These are phyloP conservation scores for Besnoitia besnoiti DNA, from an alignment of 169 alveolate species.

Conservation along the genomic window DNA sequence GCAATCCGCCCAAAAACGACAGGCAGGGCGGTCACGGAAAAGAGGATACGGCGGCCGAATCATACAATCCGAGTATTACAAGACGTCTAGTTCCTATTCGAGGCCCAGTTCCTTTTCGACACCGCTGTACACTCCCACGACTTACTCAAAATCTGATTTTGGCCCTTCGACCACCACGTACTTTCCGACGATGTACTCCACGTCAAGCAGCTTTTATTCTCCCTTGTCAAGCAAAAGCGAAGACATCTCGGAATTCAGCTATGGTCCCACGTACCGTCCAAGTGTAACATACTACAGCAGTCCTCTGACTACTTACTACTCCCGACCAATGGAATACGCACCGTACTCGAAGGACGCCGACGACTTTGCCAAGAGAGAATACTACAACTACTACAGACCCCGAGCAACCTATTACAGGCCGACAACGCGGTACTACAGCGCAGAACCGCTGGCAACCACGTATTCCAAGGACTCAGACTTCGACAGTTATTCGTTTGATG, in stretches of 20 bases:
- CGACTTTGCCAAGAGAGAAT: background rate
- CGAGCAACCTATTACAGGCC: background rate
- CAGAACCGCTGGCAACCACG: background rate
- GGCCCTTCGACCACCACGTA: background rate
- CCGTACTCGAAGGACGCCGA: background rate
- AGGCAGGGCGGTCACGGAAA: constrained; percentile 1
- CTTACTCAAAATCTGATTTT: background rate
- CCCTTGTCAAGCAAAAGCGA: background rate
- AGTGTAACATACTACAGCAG: background rate
- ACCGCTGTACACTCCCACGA: constrained; percentile 13
- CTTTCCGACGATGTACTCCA: background rate
- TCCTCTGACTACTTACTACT: background rate
- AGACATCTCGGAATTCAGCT: background rate
- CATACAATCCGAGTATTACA: background rate
- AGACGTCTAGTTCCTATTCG: background rate
- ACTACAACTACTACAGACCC: constrained; percentile 1
- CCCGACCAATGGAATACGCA: background rate
- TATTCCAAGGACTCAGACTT: constrained; percentile 20
- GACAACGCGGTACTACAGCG: background rate
- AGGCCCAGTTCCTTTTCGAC: background rate
- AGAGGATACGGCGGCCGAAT: background rate
- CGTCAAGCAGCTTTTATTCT: background rate
- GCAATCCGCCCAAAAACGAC: background rate
- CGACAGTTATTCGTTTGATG: background rate
- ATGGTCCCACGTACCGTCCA: background rate